Conservation (phyloP, 352 stramenopile genomes). For the Globisporangium yorkense region DNA sequence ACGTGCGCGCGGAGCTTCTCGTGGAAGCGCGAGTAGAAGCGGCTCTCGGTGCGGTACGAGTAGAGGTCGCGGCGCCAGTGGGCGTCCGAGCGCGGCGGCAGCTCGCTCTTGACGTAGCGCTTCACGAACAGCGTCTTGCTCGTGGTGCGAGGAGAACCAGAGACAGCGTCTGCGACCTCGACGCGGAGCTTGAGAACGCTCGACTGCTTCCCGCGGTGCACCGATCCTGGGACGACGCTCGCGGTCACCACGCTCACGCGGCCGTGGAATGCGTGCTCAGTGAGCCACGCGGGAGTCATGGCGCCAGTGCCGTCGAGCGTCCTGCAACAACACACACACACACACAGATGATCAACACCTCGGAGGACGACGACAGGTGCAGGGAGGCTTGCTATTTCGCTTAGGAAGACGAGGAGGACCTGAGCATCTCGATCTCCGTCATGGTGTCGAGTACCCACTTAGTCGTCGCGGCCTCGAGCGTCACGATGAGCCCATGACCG, state of each 20-base stretch:
- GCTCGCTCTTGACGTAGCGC: constrained; percentile 47
- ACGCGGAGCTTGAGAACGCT: constrained; percentile 34
- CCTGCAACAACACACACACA: constrained; percentile 19
- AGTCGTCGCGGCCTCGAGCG: constrained; percentile 29
- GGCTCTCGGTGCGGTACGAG: constrained; percentile 54
- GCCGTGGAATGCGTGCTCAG: constrained; percentile 19
- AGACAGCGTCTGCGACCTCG: constrained; percentile 1
- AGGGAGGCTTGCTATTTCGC: constrained; percentile 3
- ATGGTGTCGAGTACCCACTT: constrained; percentile 35
- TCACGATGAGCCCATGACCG: constrained; percentile 44
- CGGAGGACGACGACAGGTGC: neutral
- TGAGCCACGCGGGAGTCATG: constrained; percentile 48
- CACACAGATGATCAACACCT: neutral
- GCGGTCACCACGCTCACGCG: constrained; percentile 9
- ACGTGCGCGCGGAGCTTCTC: constrained; percentile 26
- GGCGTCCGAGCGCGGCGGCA: constrained; percentile 28
- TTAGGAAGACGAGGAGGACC: constrained; percentile 24
- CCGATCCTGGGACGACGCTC: constrained; percentile 25
- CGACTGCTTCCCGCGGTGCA: constrained; percentile 54
- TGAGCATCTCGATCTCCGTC: constrained; percentile 42
- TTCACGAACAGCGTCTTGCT: constrained; percentile 48
- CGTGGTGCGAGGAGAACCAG: no score
- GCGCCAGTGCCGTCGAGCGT: constrained; percentile 26
- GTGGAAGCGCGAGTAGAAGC: constrained; percentile 52
- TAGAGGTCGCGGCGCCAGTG: constrained; percentile 54